Conservation (phyloP, 768 basidiomycete species). For the Pisolithus microcarpus region DNA sequence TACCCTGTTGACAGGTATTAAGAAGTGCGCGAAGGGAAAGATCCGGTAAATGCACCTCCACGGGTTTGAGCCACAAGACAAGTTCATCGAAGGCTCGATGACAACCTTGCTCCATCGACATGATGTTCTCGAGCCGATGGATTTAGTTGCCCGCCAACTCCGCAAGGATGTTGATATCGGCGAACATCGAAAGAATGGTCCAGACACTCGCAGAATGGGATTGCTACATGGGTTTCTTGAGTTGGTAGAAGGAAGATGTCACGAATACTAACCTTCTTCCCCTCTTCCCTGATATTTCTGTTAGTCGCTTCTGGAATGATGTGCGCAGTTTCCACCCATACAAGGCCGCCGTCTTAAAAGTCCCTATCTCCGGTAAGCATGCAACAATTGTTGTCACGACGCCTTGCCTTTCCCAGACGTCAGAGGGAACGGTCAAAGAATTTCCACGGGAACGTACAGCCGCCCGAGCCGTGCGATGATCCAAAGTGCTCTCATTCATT, state of each 20-base stretch:
- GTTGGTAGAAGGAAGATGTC: too few species aligned
- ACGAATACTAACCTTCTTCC: too few species aligned
- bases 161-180: constrained; percentile 2
- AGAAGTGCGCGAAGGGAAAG: not conserved
- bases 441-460: too few species aligned
- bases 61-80: not conserved
- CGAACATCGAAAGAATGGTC: constrained; percentile 11
- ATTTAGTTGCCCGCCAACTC: constrained; percentile 22
- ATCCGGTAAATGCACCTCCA: not conserved
- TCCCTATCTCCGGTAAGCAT: too few species aligned
- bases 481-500: constrained; percentile 3
- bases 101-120: not conserved
- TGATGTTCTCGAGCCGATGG: constrained; percentile 15
- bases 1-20: not conserved
- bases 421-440: too few species aligned
- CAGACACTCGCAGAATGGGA: constrained; percentile 16
- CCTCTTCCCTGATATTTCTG: too few species aligned
- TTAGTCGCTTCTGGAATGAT: not conserved
- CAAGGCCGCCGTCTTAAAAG: too few species aligned
- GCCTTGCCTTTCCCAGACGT: too few species aligned
- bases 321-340: not conserved
- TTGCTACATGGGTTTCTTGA: too few species aligned
- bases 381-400: too few species aligned
- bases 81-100: not conserved
- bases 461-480: not conserved